These are phyloP conservation scores for Salpingoeca rosetta DNA, from an alignment of 78 protist species.

Conservation along the genomic window DNA sequence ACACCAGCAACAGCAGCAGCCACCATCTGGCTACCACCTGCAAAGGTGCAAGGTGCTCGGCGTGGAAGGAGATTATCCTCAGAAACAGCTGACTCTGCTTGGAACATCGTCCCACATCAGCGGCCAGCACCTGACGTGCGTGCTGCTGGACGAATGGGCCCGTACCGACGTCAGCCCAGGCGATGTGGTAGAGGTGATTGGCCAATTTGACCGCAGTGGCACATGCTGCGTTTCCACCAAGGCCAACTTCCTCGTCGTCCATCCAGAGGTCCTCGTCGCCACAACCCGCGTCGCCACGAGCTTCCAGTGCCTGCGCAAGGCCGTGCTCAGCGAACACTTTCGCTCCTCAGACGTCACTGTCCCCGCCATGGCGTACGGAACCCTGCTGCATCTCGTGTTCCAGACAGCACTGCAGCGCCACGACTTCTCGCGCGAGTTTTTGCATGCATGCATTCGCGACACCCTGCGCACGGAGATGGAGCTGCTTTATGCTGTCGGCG, in stretches of 20 bases:
- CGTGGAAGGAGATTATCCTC: too few relatives aligned
- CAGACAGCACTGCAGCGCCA: neutral
- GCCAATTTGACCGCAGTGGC: too few relatives aligned
- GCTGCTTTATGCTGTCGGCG: neutral
- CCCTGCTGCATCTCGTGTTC: slow-evolving; percentile 20
- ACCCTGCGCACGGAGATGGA: neutral
- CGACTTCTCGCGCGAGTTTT: neutral
- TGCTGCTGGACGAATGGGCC: too few relatives aligned
- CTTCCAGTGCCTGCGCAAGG: slow-evolving; percentile 13
- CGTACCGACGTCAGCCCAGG: too few relatives aligned
- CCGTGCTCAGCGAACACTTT: slow-evolving; percentile 19
- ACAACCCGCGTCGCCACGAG: slow-evolving; percentile 22
- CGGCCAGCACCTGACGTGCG: too few relatives aligned
- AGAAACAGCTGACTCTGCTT: too few relatives aligned
- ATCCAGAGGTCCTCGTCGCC: slow-evolving; percentile 23
- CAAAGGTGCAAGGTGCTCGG: too few relatives aligned
- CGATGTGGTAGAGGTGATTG: too few relatives aligned
- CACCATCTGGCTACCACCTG: too few relatives aligned
- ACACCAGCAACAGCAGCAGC: too few relatives aligned
- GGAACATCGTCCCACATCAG: too few relatives aligned
- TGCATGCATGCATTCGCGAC: neutral
- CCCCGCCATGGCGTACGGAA: neutral
- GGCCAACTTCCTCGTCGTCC: slow-evolving; percentile 6
- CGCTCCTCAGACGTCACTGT: neutral
- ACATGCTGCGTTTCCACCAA: neutral